Base-by-base conservation (phyloP, 108 stramenopile species). In the Cylindrotheca closterium region DNA sequence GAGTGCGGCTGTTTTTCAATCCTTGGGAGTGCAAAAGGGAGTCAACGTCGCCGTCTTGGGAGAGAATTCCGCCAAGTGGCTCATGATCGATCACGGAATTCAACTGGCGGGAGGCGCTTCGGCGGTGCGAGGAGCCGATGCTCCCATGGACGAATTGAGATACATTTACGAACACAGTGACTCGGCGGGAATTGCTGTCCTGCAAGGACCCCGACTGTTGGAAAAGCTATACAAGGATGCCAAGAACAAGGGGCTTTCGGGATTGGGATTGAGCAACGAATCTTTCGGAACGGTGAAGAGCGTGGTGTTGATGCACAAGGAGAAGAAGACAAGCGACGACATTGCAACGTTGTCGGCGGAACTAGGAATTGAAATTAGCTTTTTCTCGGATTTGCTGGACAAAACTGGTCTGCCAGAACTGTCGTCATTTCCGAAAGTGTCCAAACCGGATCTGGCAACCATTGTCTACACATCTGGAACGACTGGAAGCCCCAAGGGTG, bases 381-480 rank as follows among this genome's bases (percentile, higher is more conserved):
- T 90, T 28, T 77, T 89, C 58, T 55, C 75, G 0, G 85, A 90
- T 31, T 47, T 90, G 28, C 27, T 89, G 31, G 71, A 78, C 1
- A 55, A 55, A 17, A 52, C 49, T 8, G 24, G 46, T 0, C 24
- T 57, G 0, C 19, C 28, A 2, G 37, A 31, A 55, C 28, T 53
- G 26, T 51, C 50, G 8, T 27, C 52, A 12, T 42, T 83, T 37
- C 86, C 83, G 3, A 55, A 32, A 1, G 56, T 96, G 25, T 69
- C 60, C 23, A 80, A 77, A 32, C 75, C 86, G 1, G 79, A 97
- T 58, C 70, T 95, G 51, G 82, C 93, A 22, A 94, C 96, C 23
- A 91, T 97, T 58, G 97, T 98, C 7, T 98, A 97, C 67, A 97
- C 96, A n/a, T 91, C 88, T 28, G 98, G 98, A 27, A 99, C 98